These are phyloP conservation scores for Elongisporangium anandrum DNA, from an alignment of 352 stramenopile species.

Conservation along the genomic window DNA sequence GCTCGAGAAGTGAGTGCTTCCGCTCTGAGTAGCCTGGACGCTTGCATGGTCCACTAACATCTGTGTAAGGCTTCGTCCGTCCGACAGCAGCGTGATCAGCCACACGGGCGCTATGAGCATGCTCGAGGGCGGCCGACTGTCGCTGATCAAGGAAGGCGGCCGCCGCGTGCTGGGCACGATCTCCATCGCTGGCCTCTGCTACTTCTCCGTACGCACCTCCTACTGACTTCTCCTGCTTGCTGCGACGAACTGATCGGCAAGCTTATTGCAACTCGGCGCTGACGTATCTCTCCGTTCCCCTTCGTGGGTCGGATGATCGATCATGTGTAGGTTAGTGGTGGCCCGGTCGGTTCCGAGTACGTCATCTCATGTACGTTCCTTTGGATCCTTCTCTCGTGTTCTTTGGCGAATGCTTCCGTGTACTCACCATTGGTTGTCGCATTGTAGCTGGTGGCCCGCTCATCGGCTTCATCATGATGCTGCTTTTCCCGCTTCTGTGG, in stretches of 20 bases:
- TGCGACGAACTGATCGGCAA: not conserved
- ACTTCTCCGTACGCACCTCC: constrained; percentile 40
- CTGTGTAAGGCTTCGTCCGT: not conserved
- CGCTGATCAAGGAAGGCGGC: constrained; percentile 34
- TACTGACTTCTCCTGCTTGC: not conserved
- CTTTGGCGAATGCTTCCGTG: not conserved
- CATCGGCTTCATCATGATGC: constrained; percentile 80
- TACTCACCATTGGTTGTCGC: not conserved
- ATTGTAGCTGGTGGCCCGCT: constrained; percentile 40
- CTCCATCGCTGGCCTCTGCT: constrained; percentile 52
- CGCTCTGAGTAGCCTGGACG: too few species aligned
- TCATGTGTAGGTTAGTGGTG: constrained; percentile 24
- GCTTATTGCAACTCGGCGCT: not conserved
- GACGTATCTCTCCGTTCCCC: not conserved
- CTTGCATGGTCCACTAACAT: too few species aligned
- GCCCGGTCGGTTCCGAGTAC: constrained; percentile 35
- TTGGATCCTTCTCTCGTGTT: not conserved
- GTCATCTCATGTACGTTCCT: constrained; percentile 29
- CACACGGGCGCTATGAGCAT: constrained; percentile 17
- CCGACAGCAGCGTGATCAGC: constrained; percentile 2
- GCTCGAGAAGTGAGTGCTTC: constrained; percentile 15
- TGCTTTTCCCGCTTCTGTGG: constrained; percentile 89
- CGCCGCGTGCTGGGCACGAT: constrained; percentile 51
- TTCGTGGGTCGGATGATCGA: not conserved
- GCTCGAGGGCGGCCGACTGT: constrained; percentile 25